Evolutionary conservation across 108 stramenopile genomes (phyloP).

Genomic region (Cyclotella sp.): DNA sequence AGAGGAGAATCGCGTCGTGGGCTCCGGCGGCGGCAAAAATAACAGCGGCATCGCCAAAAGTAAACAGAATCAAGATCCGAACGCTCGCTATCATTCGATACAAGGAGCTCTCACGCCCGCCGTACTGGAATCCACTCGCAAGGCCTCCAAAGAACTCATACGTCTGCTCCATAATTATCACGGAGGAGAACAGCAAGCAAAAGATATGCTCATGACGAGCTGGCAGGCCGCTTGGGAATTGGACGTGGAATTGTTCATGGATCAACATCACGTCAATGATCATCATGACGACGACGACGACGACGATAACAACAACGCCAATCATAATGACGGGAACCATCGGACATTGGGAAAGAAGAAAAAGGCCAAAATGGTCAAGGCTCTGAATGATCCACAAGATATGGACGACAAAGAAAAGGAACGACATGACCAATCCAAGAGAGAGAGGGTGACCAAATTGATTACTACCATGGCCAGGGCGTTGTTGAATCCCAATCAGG

Average conservation of each 20-base stretch:
- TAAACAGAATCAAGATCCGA: neutral
- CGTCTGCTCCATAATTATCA: constrained; percentile 43
- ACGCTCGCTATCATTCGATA: neutral
- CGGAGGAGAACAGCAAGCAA: constrained; percentile 33
- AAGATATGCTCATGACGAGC: constrained; percentile 34
- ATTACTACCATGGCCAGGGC: constrained; percentile 56
- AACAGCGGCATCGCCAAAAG: neutral
- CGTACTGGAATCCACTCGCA: constrained; percentile 18
- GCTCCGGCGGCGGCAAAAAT: neutral
- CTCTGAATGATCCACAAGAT: constrained; percentile 21
- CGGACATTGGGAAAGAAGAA: constrained; percentile 20
- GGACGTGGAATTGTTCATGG: constrained; percentile 17
- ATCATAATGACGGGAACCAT: neutral
- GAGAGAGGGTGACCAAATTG: constrained; percentile 45
- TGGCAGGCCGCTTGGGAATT: constrained; percentile 50
- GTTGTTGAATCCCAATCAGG: constrained; percentile 49
- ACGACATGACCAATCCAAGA: constrained; percentile 8
- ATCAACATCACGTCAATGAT: neutral
- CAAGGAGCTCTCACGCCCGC: constrained; percentile 14
- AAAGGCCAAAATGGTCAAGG: constrained; percentile 30
- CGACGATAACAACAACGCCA: constrained; percentile 11
- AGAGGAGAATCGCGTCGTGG: neutral
- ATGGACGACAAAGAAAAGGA: constrained; percentile 18
- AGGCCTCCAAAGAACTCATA: constrained; percentile 34
- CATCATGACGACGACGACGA: constrained; percentile 2